Conservation (phyloP, 2,329 filamentous ascomycete species). For the Parafenestella ontariensis region DNA sequence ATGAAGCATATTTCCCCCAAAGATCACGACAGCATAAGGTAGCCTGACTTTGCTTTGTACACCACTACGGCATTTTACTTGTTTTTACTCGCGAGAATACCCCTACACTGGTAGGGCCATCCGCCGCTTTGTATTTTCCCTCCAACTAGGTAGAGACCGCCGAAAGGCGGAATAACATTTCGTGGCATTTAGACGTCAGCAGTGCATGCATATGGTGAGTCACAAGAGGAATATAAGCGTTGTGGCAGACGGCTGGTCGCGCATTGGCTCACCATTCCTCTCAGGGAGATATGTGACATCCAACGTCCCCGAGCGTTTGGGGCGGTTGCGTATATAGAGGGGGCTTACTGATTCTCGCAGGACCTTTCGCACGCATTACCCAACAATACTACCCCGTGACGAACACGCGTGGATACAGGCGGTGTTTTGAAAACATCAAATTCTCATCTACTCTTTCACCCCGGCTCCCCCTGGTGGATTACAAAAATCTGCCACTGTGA, state of each 20-base stretch:
- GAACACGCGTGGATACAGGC: no score
- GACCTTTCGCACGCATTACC: not conserved
- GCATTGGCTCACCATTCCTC: constrained; percentile 2
- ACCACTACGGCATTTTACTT: constrained; percentile 22
- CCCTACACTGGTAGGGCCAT: not conserved
- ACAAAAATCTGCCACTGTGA: not conserved
- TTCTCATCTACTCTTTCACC: not conserved
- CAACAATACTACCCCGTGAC: not conserved
- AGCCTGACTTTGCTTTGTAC: constrained; percentile 27
- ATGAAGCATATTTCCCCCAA: constrained; percentile 36
- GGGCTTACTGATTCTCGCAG: not conserved
- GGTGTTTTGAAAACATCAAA: not conserved
- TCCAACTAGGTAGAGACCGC: constrained; percentile 16
- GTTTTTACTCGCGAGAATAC: constrained; percentile 2
- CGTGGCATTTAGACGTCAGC: constrained; percentile 5
- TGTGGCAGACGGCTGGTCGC: not conserved
- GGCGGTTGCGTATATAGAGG: not conserved
- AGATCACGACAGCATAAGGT: constrained; percentile 31
- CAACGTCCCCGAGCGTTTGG: not conserved
- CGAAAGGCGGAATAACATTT: constrained; percentile 17
- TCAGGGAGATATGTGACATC: constrained; percentile 1
- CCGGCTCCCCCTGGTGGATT: not conserved
- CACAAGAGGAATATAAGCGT: not conserved
- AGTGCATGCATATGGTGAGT: not conserved
- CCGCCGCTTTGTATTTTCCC: not conserved